Conservation (phyloP, 1,284 basidiomycete species). For the Vanrija pseudolonga region DNA sequence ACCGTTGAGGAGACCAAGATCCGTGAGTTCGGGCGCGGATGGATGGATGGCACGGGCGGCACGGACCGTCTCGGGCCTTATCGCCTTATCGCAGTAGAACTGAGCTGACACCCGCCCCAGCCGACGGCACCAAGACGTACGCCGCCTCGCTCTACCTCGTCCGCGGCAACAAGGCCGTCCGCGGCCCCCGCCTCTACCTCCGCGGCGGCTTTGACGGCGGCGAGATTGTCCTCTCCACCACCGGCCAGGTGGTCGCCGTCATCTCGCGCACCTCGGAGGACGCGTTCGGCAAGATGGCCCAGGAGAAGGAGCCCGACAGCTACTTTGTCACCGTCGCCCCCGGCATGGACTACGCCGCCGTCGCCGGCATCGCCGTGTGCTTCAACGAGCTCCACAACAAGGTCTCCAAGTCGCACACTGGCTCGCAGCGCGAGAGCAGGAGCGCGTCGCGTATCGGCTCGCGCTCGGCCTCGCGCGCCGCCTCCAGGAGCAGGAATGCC, state of each 20-base stretch:
- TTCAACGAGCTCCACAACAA: slow-evolving; percentile 45
- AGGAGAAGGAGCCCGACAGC: neutral
- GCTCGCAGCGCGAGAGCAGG: too few species aligned
- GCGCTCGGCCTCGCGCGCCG: too few species aligned
- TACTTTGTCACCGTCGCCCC: slow-evolving; percentile 48
- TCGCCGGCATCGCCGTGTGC: slow-evolving; percentile 49
- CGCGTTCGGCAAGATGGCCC: neutral
- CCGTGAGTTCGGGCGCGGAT: neutral
- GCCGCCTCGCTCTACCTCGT: neutral
- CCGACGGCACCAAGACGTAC: neutral
- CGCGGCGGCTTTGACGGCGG: slow-evolving; percentile 4
- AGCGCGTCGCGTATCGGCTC: too few species aligned
- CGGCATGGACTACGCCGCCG: slow-evolving; percentile 49
- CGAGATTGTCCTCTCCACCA: neutral
- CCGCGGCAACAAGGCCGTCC: neutral
- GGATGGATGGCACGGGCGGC: neutral
- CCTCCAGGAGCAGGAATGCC: too few species aligned
- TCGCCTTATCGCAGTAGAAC: neutral
- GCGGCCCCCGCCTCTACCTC: slow-evolving; percentile 5
- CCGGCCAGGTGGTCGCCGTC: slow-evolving; percentile 10
- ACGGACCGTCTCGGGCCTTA: neutral
- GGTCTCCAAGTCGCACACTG: too few species aligned
- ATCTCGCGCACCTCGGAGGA: neutral
- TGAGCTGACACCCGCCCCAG: neutral
- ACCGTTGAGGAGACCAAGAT: neutral